phyloP scores from a whole-genome alignment of 768 basidiomycete genomes.

The Cystofilobasidium macerans region DNA sequence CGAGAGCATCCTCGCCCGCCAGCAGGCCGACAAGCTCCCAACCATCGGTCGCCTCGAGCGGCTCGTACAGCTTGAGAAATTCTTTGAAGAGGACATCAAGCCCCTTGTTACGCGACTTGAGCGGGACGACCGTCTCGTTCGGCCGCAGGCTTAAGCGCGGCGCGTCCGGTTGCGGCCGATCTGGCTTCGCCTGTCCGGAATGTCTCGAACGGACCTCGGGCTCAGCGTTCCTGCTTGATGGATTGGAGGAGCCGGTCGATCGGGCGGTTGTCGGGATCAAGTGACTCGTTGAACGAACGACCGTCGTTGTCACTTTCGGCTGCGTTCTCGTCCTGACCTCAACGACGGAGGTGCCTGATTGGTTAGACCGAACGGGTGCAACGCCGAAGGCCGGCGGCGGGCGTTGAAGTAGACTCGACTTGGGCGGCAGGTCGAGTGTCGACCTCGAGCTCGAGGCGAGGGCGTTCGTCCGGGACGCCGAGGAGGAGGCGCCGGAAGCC shows the following conservation, averaged over 20 bases:
- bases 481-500: not conserved
- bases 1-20: conserved; percentile 58
- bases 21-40: not conserved
- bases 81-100: conserved; percentile 63
- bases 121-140: conserved; percentile 57
- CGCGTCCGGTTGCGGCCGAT: not conserved
- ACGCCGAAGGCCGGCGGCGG: not conserved
- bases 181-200: not conserved
- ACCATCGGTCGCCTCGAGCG: conserved; percentile 42
- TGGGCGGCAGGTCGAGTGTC: not conserved
- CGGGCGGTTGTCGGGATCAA: not conserved
- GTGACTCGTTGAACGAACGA: not conserved
- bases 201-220: not conserved
- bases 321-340: not conserved
- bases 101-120: conserved; percentile 53
- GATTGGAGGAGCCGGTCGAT: not conserved
- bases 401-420: not conserved
- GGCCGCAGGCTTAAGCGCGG: conserved; percentile 48
- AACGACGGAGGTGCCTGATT: not conserved
- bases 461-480: not conserved
- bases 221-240: not conserved
- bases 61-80: conserved; percentile 57
- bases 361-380: not conserved
- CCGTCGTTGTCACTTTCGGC: not conserved
- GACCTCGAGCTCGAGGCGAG: not conserved